A percentile compares a stretch with the other conserved stretches of the same genome.
phyloP scores from a whole-genome alignment of 768 basidiomycete genomes.

The Lactarius vividus region DNA sequence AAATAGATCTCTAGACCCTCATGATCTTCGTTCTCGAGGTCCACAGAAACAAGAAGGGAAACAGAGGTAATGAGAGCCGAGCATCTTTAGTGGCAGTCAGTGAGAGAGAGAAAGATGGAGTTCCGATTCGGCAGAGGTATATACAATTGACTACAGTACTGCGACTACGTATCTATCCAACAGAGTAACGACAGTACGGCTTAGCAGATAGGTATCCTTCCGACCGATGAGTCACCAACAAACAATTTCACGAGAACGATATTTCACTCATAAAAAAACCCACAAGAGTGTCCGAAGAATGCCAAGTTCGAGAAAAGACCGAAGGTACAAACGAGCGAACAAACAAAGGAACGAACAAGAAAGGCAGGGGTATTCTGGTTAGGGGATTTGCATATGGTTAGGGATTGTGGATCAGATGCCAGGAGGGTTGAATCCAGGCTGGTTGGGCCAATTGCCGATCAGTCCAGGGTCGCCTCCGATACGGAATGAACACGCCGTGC shows the following conservation, averaged over 20 bases:
- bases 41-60: no score
- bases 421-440: constrained; percentile 65
- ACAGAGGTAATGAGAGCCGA: background rate
- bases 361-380: background rate
- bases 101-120: background rate
- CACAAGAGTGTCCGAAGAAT: background rate
- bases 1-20: no score
- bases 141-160: background rate
- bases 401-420: constrained; percentile 42
- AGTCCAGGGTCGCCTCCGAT: constrained; percentile 73
- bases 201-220: background rate
- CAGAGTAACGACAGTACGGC: background rate
- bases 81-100: background rate
- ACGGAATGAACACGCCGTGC: constrained; percentile 67
- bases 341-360: background rate
- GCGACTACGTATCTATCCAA: background rate
- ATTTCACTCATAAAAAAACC: background rate
- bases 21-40: no score
- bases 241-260: background rate
- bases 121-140: background rate
- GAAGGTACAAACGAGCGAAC: background rate
- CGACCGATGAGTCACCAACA: background rate
- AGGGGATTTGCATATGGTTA: background rate
- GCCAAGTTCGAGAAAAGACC: background rate
- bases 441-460: constrained; percentile 71